A percentile compares a stretch with the other conserved stretches of the same genome.
These are phyloP conservation scores for Acrodontium crateriforme DNA, from an alignment of 2,329 filamentous ascomycete species.

Conservation along the genomic window DNA sequence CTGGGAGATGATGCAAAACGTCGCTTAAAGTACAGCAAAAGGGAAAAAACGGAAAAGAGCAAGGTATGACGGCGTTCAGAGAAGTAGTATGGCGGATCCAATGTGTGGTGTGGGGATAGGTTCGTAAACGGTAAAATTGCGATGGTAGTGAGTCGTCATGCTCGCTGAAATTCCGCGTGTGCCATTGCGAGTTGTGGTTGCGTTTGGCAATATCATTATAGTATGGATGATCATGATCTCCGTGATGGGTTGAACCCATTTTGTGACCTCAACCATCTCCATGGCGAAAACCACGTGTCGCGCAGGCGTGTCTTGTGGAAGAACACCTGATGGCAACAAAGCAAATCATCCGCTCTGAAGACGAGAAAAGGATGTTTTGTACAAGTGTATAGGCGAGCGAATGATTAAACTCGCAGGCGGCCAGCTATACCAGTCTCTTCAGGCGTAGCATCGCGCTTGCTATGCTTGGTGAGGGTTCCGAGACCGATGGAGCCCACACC, in stretches of 20 bases:
- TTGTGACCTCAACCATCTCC: constrained; percentile 9
- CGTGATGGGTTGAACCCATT: constrained; percentile 10
- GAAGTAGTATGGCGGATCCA: too few relatives aligned
- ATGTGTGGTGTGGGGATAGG: too few relatives aligned
- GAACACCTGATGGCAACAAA: constrained; percentile 1
- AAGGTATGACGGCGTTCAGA: too few relatives aligned
- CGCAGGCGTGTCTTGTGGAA: constrained; percentile 5
- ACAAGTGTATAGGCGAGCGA: constrained; percentile 1
- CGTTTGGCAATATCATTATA: too few relatives aligned
- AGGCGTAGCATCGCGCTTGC: constrained; percentile 2
- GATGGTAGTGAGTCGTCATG: too few relatives aligned
- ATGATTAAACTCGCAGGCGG: constrained; percentile 7
- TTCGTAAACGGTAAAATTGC: too few relatives aligned
- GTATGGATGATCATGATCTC: constrained; percentile 8
- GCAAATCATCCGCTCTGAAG: constrained; percentile 5
- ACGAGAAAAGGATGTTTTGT: not conserved
- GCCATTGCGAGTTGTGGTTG: too few relatives aligned
- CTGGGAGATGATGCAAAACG: too few relatives aligned
- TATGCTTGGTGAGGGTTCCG: constrained; percentile 13
- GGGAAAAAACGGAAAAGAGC: too few relatives aligned
- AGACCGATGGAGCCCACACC: constrained; percentile 15
- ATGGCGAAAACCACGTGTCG: constrained; percentile 11
- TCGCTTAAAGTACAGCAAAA: too few relatives aligned
- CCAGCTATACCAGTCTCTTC: constrained; percentile 11
- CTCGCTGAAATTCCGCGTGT: too few relatives aligned